phyloP scores from a whole-genome alignment of 768 basidiomycete genomes.

The Tulasnella calospora region DNA sequence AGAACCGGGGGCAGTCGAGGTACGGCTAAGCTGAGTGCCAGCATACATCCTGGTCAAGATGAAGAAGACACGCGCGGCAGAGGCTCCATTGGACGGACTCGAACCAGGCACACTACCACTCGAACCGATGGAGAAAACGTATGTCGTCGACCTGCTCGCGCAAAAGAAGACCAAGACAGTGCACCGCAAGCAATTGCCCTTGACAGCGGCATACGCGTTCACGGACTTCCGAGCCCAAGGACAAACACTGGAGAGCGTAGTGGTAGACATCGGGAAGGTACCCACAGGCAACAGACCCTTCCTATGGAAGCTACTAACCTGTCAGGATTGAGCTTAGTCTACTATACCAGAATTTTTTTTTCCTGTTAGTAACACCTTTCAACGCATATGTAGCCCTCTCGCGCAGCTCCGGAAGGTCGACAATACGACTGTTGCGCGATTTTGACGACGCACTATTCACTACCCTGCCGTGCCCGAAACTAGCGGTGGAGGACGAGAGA shows the following conservation, averaged over 20 bases:
- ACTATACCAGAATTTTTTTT: no score
- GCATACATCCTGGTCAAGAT: no score
- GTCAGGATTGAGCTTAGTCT: no score
- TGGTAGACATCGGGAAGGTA: constrained; percentile 39
- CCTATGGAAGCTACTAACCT: no score
- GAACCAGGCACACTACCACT: constrained; percentile 37
- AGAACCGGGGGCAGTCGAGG: no score
- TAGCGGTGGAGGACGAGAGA: constrained; percentile 32
- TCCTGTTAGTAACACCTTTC: constrained; percentile 38
- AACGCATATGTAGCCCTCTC: constrained; percentile 44
- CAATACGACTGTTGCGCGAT: constrained; percentile 37
- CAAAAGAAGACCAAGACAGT: constrained; percentile 12
- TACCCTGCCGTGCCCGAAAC: constrained; percentile 29
- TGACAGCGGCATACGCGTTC: no score
- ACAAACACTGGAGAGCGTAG: constrained; percentile 30
- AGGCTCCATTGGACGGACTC: constrained; percentile 35
- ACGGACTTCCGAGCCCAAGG: constrained; percentile 17
- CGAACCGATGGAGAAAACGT: constrained; percentile 31
- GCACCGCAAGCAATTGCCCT: no score
- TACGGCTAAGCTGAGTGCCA: no score
- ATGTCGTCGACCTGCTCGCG: constrained; percentile 27
- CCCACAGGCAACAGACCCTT: constrained; percentile 30
- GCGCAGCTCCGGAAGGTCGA: constrained; percentile 34
- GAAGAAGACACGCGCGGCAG: no score
- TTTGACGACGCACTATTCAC: constrained; percentile 36